Evolutionary conservation across 257 asterid genomes (phyloP).

Genomic region (Solanum neorickii): DNA sequence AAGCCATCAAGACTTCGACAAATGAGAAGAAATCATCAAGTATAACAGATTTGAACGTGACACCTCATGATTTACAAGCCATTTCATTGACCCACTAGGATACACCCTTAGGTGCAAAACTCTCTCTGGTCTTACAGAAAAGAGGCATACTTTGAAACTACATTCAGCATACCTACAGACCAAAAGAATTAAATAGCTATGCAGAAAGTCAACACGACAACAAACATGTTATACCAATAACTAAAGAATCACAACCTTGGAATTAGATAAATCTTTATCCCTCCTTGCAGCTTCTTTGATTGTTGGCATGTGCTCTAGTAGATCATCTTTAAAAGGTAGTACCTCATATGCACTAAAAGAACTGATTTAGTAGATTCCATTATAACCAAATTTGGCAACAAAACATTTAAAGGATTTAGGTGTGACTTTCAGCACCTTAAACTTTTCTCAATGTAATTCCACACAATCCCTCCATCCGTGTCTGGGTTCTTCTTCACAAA

Average conservation of each 20-base stretch:
- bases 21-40: background rate
- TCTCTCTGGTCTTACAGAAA: background rate
- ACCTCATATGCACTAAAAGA: conserved; percentile 39
- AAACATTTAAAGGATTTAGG: background rate
- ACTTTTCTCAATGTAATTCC: conserved; percentile 36
- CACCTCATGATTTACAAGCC: background rate
- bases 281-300: conserved; percentile 34
- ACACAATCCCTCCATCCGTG: conserved; percentile 23
- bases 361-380: conserved; percentile 4
- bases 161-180: background rate
- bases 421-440: conserved; percentile 17
- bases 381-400: background rate
- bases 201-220: background rate
- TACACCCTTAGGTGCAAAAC: background rate
- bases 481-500: conserved; percentile 29
- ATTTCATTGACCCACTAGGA: background rate
- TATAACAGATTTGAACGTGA: background rate
- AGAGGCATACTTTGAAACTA: background rate
- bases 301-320: conserved; percentile 36
- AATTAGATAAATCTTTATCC: conserved; percentile 42
- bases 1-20: background rate
- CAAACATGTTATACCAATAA: background rate
- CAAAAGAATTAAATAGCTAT: background rate
- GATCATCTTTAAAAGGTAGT: conserved; percentile 51
- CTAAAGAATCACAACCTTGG: conserved; percentile 31